phyloP scores from a whole-genome alignment of 306 rosid species.

The Glycine tomentella region DNA sequence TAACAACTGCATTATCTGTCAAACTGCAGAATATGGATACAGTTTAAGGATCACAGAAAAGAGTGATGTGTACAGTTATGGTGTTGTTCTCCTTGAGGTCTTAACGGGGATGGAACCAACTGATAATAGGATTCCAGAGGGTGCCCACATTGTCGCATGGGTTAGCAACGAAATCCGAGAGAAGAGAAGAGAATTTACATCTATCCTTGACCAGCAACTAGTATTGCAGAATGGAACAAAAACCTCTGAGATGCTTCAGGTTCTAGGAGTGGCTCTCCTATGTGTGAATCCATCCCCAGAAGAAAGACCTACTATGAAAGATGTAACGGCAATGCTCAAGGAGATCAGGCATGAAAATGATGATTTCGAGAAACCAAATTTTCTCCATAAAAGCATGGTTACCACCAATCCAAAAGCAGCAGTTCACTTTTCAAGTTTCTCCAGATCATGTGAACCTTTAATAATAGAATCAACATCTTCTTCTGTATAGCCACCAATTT shows the following conservation, averaged over 20 bases:
- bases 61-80: constrained; percentile 95
- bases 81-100: constrained; percentile 85
- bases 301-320: constrained; percentile 93
- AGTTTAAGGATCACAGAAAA: constrained; percentile 93
- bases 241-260: constrained; percentile 93
- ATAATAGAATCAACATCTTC: constrained; percentile 73
- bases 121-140: constrained; percentile 75
- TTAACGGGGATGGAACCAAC: constrained; percentile 85
- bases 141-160: constrained; percentile 82
- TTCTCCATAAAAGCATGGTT: constrained; percentile 57
- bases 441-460: constrained; percentile 84
- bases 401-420: constrained; percentile 62
- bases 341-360: constrained; percentile 77
- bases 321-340: constrained; percentile 87
- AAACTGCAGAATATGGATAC: constrained; percentile 91
- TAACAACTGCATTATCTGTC: constrained; percentile 21
- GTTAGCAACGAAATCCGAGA: constrained; percentile 69
- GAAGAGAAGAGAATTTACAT: constrained; percentile 60
- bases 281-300: constrained; percentile 81
- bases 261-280: constrained; percentile 88
- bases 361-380: constrained; percentile 68
- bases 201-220: constrained; percentile 80
- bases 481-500: constrained; percentile 51
- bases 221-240: constrained; percentile 77
- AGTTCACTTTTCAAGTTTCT: constrained; percentile 86